Evolutionary conservation across 2,329 filamentous ascomycete species (phyloP).

Genomic region (Fonsecaea nubica): DNA sequence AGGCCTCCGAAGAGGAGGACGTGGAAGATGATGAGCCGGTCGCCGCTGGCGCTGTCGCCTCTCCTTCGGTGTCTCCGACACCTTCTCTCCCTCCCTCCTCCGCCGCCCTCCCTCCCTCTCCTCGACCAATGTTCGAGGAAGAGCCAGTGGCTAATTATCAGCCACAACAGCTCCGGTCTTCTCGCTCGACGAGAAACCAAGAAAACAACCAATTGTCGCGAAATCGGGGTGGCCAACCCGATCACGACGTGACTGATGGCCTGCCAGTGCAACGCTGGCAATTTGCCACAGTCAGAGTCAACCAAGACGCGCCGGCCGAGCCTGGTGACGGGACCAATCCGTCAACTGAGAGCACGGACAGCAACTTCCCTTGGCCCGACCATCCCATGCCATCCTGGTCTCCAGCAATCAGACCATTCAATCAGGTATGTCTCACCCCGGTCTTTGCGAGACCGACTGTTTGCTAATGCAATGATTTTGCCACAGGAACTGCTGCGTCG

Average conservation of each 20-base stretch:
- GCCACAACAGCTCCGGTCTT: constrained; percentile 32
- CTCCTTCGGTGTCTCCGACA: background rate
- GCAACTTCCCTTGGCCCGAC: constrained; percentile 76
- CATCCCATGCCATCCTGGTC: constrained; percentile 88
- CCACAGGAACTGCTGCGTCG: constrained; percentile 36
- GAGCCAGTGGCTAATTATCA: background rate
- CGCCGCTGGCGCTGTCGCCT: constrained; percentile 38
- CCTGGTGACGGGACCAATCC: constrained; percentile 42
- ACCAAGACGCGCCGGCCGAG: constrained; percentile 64
- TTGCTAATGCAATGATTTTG: constrained; percentile 6
- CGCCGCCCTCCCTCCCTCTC: background rate
- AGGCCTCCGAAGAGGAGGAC: background rate
- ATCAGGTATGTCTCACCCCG: constrained; percentile 31
- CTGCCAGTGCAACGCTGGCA: constrained; percentile 92
- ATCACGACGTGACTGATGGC: constrained; percentile 73
- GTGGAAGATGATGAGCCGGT: background rate
- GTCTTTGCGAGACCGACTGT: background rate
- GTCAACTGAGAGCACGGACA: constrained; percentile 32
- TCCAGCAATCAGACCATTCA: constrained; percentile 69
- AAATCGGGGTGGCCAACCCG: constrained; percentile 57
- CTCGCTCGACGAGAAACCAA: constrained; percentile 59
- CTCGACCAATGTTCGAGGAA: background rate
- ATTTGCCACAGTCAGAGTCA: constrained; percentile 71
- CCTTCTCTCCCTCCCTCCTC: background rate
- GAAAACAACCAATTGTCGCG: constrained; percentile 55